Evolutionary conservation across 2,329 filamentous ascomycete genomes (phyloP), one percentile per base, ranked within the genome.

Genomic region (Aspergillus proliferans): DNA sequence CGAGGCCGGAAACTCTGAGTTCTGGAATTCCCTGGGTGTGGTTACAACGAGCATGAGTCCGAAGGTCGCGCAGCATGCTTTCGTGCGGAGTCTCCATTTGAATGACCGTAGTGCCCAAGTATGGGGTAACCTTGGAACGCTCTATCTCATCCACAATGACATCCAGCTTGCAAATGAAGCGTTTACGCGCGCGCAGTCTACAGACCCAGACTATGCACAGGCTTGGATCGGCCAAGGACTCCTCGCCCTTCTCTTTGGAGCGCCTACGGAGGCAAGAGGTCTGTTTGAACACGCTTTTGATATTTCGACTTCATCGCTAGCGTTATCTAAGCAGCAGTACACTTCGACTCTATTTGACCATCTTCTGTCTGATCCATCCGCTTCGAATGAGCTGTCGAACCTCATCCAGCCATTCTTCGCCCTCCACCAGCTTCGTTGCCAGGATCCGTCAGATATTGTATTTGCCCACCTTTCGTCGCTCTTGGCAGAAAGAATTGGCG

Each of bases 1-100:
- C 1, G 94, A 98, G 68, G 87, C 91, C 6, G 88, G 90, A 46
- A 98, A 97, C 63, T 76, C 88, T 0, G 92, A 97, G 58, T 97
- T 97, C 67, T 98, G 93, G 93, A 97, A 97, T 63, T 86, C 93
- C 0, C 78, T 98, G 2, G 93, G 92, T 45, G 88, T 97, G 3
- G 89, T 88, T 22, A 96, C 93, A 2, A 91, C 88, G 54, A 82
- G 83, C 42, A 78, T 96, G 57, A 96, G 88, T 62, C 86, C 91
- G 0, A 84, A 86, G 49, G 88, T 98, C 2, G 84, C 93, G 0
- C 93, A 98, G 67, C 94, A 98, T 67, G 84, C 93, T 0, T 92
- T 98, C 59, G 86, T 95, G 10, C 80, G 94, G 58, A 95, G 91
- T 57, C 69, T 98, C n/a, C 87, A 94, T 67, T 75, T 98, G 14